Conservation (phyloP, 805 yeast genomes). For the Candida nitratophila region DNA sequence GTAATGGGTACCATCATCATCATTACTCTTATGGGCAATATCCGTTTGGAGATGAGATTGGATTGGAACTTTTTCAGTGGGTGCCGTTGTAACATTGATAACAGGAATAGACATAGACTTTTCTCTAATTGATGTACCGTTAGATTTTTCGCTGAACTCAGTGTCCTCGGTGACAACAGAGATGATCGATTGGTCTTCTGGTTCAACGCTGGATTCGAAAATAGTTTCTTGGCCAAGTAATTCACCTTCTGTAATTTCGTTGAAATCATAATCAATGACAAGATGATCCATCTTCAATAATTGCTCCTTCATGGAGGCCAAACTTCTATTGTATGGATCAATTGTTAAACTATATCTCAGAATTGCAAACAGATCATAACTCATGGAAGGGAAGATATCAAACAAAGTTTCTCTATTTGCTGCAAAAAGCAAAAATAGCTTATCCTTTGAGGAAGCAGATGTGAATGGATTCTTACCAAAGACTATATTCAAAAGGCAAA, state of each 20-base stretch:
- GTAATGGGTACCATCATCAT: background rate
- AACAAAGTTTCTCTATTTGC: conserved; percentile 82
- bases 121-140: conserved; percentile 19
- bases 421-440: conserved; percentile 78
- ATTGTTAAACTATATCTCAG: conserved; percentile 70
- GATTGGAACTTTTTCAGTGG: conserved; percentile 12
- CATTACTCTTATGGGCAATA: background rate
- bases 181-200: background rate
- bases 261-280: conserved; percentile 65
- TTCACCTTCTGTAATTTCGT: conserved; percentile 4
- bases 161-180: conserved; percentile 7
- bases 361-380: conserved; percentile 80
- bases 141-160: conserved; percentile 9
- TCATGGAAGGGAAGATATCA: conserved; percentile 87
- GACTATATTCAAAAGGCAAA: conserved; percentile 74
- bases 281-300: conserved; percentile 54
- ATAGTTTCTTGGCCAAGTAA: conserved; percentile 15
- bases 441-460: conserved; percentile 70
- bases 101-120: conserved; percentile 12
- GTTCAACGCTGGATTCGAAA: background rate
- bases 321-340: conserved; percentile 80
- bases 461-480: conserved; percentile 85
- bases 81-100: conserved; percentile 2
- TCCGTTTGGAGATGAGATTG: background rate
- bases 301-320: conserved; percentile 53